phyloP scores from a whole-genome alignment of 306 rosid genomes.

The Inga laurina region DNA sequence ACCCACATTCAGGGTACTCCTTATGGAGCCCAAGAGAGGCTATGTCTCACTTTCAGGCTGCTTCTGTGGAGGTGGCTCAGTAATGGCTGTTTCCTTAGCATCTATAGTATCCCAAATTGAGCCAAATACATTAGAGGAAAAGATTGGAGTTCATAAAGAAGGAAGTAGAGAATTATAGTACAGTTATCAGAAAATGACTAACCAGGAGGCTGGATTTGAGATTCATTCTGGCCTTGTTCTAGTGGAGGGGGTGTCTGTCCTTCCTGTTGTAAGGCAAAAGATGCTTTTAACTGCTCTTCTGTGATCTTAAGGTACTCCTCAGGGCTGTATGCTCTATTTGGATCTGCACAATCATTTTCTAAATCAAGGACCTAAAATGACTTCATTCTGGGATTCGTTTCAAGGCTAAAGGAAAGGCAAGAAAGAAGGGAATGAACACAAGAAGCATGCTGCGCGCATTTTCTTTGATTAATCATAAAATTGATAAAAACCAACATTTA shows the following conservation, averaged over 20 bases:
- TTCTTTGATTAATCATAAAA: background rate
- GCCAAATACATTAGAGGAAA: constrained; percentile 24
- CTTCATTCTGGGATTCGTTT: constrained; percentile 19
- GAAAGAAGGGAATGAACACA: background rate
- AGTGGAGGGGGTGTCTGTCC: constrained; percentile 39
- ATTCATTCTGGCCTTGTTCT: constrained; percentile 44
- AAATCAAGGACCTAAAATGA: constrained; percentile 17
- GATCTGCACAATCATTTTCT: constrained; percentile 52
- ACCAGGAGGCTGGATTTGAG: constrained; percentile 59
- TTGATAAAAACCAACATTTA: background rate
- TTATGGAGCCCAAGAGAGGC: constrained; percentile 26
- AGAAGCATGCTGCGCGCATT: background rate
- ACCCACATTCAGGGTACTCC: constrained; percentile 28
- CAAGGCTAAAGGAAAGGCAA: background rate
- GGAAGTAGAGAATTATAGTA: background rate
- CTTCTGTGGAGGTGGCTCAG: constrained; percentile 42
- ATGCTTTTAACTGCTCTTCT: constrained; percentile 79
- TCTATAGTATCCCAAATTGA: constrained; percentile 28
- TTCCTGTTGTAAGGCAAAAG: constrained; percentile 51
- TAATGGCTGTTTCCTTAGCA: constrained; percentile 46
- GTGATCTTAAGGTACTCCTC: constrained; percentile 88
- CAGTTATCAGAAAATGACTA: constrained; percentile 30
- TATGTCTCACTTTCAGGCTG: constrained; percentile 48
- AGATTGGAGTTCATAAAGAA: background rate
- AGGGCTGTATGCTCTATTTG: constrained; percentile 61